Percentiles rank a stretch among this genome's conserved stretches.
Conservation (phyloP, 495 filamentous ascomycete genomes). For the Aspergillus coremiiformis region DNA sequence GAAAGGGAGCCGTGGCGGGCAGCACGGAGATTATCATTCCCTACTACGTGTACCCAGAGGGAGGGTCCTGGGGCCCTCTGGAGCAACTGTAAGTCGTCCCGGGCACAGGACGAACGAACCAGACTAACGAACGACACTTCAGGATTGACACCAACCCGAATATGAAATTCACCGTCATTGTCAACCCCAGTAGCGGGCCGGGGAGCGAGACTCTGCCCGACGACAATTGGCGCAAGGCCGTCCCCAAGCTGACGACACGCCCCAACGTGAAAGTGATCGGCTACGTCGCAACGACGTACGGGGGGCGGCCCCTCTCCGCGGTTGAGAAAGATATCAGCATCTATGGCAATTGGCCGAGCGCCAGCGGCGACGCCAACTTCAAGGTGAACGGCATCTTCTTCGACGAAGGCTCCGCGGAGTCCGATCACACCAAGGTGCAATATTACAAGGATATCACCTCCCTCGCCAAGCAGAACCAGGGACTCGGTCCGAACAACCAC, state of each 20-base stretch:
- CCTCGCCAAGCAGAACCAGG: constrained; percentile 8
- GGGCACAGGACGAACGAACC: no score
- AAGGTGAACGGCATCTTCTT: constrained; percentile 18
- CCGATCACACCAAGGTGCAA: neutral
- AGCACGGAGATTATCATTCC: constrained; percentile 24
- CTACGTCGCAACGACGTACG: constrained; percentile 36
- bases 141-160: constrained; percentile 20
- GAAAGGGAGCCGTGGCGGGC: neutral
- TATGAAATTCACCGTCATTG: constrained; percentile 31
- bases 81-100: constrained; percentile 12
- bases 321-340: constrained; percentile 25
- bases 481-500: constrained; percentile 13
- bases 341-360: constrained; percentile 25
- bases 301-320: constrained; percentile 14
- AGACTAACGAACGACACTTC: neutral
- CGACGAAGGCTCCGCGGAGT: constrained; percentile 18
- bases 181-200: constrained; percentile 41
- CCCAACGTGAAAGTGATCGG: constrained; percentile 35
- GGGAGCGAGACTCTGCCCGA: constrained; percentile 25
- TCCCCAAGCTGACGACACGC: constrained; percentile 23
- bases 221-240: constrained; percentile 25
- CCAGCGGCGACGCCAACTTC: constrained; percentile 4
- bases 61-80: constrained; percentile 29
- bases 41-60: constrained; percentile 32
- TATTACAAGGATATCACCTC: constrained; percentile 10